These are phyloP conservation scores for Cladophialophora chaetospira DNA, from an alignment of 2,329 filamentous ascomycete species.

Conservation along the genomic window DNA sequence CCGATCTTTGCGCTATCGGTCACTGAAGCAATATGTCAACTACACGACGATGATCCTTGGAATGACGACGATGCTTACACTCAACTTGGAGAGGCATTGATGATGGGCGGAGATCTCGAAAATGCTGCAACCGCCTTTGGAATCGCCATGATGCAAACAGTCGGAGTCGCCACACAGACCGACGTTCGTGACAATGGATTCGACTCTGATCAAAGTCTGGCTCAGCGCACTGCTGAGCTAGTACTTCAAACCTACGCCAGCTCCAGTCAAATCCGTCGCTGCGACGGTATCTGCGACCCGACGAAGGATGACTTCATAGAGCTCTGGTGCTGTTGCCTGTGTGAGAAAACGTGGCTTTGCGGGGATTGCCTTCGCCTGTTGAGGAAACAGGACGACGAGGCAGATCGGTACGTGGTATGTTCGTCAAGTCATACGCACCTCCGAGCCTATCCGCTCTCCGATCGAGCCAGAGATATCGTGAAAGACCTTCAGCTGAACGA, in stretches of 20 bases:
- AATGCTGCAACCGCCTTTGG: slow-evolving; percentile 14
- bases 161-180: neutral
- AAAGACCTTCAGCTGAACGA: neutral
- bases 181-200: neutral
- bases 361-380: slow-evolving; percentile 1
- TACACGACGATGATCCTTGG: slow-evolving; percentile 15
- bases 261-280: slow-evolving; percentile 1
- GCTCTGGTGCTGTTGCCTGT: slow-evolving; percentile 5
- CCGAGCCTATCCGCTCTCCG: neutral
- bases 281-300: slow-evolving; percentile 1
- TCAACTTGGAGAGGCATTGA: slow-evolving; percentile 7
- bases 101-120: slow-evolving; percentile 7
- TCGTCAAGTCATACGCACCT: slow-evolving; percentile 4
- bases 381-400: slow-evolving; percentile 1
- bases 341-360: slow-evolving; percentile 5
- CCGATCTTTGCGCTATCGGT: slow-evolving; percentile 1
- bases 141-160: slow-evolving; percentile 7
- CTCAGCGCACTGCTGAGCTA: neutral
- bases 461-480: slow-evolving; percentile 1
- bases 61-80: slow-evolving; percentile 13
- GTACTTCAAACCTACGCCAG: slow-evolving; percentile 14
- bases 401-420: slow-evolving; percentile 2
- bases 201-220: neutral
- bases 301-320: slow-evolving; percentile 2
- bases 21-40: neutral